These are phyloP conservation scores for Brassica balearica DNA, from an alignment of 441 rosid genomes.

Conservation along the genomic window DNA sequence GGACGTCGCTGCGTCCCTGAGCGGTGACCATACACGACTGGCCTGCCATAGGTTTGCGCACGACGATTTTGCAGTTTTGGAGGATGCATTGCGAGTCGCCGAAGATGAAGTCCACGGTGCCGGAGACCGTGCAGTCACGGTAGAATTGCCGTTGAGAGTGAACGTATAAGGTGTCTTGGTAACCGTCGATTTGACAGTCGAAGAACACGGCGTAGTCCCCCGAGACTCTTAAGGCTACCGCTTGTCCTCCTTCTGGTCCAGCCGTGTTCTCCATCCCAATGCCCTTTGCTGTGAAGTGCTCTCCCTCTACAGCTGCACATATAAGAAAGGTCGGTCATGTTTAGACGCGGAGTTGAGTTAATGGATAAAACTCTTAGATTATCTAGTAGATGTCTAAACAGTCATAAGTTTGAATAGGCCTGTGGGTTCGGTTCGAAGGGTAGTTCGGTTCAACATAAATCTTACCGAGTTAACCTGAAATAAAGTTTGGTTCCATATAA, in stretches of 20 bases:
- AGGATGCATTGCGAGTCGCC: constrained; percentile 61
- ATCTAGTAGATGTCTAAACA: not conserved
- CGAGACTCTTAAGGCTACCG: constrained; percentile 73
- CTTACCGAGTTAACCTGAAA: not conserved
- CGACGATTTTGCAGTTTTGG: constrained; percentile 67
- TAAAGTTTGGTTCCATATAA: not conserved
- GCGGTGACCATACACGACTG: constrained; percentile 72
- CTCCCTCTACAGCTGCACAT: constrained; percentile 61
- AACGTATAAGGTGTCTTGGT: constrained; percentile 75
- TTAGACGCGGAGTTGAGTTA: not conserved
- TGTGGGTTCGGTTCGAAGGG: not conserved
- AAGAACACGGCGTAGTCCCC: constrained; percentile 64
- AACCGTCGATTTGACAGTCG: constrained; percentile 66
- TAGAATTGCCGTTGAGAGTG: constrained; percentile 85
- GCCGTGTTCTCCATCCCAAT: constrained; percentile 82
- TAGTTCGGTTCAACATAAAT: not conserved
- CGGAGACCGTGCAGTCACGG: constrained; percentile 72
- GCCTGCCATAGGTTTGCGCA: constrained; percentile 55
- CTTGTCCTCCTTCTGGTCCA: constrained; percentile 71
- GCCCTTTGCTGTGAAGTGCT: constrained; percentile 69
- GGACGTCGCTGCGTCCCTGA: constrained; percentile 58
- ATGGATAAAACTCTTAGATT: not conserved
- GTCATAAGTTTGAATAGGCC: not conserved
- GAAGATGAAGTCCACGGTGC: constrained; percentile 79
- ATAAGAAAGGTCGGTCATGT: not conserved